Base-by-base conservation (phyloP, 2,329 filamentous ascomycete species). In the Fusarium nelsonii region DNA sequence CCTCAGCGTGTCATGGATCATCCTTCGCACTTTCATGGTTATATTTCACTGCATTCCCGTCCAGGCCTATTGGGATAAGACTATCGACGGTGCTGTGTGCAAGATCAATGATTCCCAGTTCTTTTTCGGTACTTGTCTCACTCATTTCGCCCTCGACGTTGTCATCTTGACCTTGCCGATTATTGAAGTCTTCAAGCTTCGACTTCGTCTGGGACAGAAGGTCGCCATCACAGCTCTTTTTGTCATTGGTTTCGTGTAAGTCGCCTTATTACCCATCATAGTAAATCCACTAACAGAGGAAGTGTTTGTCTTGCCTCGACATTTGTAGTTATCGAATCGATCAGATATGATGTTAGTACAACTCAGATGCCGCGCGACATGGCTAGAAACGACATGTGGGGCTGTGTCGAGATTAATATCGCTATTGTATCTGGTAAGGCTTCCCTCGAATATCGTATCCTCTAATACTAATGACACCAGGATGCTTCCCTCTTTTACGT, bases 1-100 rank as follows among this genome's bases (percentile, higher is more conserved):
- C 2, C 50, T 68, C 5, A 73, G 70, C 3, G 32, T 55, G 9
- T 56, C 72, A 9, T 78, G 77, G 77, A 62, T 78, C 14, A 66
- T 74, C 8, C 57, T 78, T 3, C 64, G 76, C 3, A 78, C 74
- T 0, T 77, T 80, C 34, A 70, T 80, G 49, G 72, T 73, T 1
- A 75, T 76, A 5, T 80, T 80, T 23, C 76, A 76, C 23, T 80
- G 78, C 44, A 37, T 77, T 11, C 79, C 79, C 0, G 68, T 80
- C 2, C 74, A 77, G 6, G 73, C 71, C 2, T 79, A 77, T 37
- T 81, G 78, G 79, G 73, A 77, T 14, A 69, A 74, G 15, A 58
- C 63, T 0, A 74, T 80, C 5, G 37, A 61, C 10, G 67, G 72
- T n/a, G 73, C 70, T 0, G 56, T 58, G 1, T 81, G 79, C 61